Evolutionary conservation across 148 eudicot genomes (phyloP), one percentile per base, ranked within the genome.

Genomic region (Diospyros lotus): DNA sequence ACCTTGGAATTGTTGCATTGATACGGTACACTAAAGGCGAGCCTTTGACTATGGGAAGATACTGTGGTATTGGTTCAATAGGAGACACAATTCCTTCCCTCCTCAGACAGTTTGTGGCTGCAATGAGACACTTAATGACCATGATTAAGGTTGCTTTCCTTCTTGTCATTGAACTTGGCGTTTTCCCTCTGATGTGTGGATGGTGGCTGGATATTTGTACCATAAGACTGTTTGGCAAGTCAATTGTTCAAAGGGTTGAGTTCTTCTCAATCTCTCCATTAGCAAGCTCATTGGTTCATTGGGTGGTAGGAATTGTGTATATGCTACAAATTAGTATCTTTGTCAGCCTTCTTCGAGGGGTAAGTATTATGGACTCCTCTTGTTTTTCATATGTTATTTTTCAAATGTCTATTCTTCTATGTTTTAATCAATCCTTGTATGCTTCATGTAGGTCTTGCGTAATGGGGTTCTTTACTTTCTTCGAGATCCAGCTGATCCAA

Each of bases 191-290:
- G 82, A 90, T 94, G 98, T 92, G 97, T 67, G 98, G 98, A 58
- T 94, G 98, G 98, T 94, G 98, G 98, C 82, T 94, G 71, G 98
- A 94, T 85, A 82, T 94, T 69, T 94, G 98, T 84, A 94, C 98
- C 12, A 82, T 94, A 70, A 85, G 87, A 76, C 92, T 94, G 97
- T 94, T 94, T 84, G 98, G 93, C 69, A 94, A 87, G 84, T 82
- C 97, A 9, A 90, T 94, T 80, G 72, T 89, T 59, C 89, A 92
- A 68, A 90, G 98, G 82, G 91, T 89, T 58, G 97, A 94, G 58
- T 94, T 94, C 82, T 90, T 92, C 78, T 81, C 97, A 14, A 86
- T 84, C 52, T 89, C 98, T 66, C 98, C 98, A 46, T 80, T 94
- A 51, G 96, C 93, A 58, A 90, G 97, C 82, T 92, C 97, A 55